phyloP scores from a whole-genome alignment of 23 red algal genomes.

The Gracilaria vermiculophylla region DNA sequence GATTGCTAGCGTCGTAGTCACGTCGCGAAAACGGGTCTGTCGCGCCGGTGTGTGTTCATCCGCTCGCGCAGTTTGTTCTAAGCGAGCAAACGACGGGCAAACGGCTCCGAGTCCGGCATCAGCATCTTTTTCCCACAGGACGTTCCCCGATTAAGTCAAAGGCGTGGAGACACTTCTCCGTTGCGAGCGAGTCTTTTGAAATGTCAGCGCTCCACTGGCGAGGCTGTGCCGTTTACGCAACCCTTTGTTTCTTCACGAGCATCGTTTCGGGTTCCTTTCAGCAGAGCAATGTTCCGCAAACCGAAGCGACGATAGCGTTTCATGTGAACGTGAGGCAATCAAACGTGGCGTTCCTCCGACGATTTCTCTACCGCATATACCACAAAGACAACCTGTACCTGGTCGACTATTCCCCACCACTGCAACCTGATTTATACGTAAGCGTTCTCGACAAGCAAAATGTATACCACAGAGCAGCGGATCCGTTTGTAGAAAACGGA shows the following conservation, averaged over 20 bases:
- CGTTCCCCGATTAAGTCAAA: too few species aligned
- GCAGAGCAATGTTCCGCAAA: neutral
- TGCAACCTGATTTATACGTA: neutral
- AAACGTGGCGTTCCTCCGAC: neutral
- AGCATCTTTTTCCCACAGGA: too few species aligned
- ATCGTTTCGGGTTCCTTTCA: neutral
- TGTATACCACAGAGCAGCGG: slow-evolving; percentile 24
- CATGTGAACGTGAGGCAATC: slow-evolving; percentile 40
- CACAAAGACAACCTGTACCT: slow-evolving; percentile 48
- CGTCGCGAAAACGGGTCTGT: too few species aligned
- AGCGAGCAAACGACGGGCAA: too few species aligned
- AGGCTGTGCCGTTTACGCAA: neutral
- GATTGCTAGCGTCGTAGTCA: too few species aligned
- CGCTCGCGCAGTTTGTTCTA: too few species aligned
- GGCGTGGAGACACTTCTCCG: too few species aligned
- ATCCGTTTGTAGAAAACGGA: slow-evolving; percentile 39
- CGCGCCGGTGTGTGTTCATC: too few species aligned
- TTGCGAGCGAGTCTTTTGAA: too few species aligned
- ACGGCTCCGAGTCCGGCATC: too few species aligned
- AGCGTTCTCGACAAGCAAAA: neutral
- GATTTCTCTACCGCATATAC: slow-evolving; percentile 52
- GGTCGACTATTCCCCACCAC: slow-evolving; percentile 13
- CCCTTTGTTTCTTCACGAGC: neutral
- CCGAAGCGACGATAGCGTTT: slow-evolving; percentile 50
- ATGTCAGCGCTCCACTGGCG: neutral